Conservation (phyloP, 208 protist species). For the Phytomonas sp. region DNA sequence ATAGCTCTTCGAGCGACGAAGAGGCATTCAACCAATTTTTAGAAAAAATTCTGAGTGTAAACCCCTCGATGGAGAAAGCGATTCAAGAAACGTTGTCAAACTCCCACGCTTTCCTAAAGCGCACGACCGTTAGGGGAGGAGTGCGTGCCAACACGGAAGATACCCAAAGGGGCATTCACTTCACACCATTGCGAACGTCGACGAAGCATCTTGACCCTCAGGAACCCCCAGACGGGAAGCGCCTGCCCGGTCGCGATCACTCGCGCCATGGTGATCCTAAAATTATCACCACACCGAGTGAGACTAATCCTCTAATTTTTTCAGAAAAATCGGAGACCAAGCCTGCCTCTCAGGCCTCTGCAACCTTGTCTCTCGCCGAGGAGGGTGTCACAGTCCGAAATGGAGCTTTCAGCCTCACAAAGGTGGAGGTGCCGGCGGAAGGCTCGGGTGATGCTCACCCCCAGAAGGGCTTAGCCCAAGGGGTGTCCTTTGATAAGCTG, state of each 20-base stretch:
- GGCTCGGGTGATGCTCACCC: neutral
- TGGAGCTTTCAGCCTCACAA: too few relatives aligned
- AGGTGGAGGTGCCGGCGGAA: neutral
- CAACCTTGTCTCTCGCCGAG: too few relatives aligned
- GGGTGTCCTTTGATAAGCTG: slow-evolving; percentile 20
- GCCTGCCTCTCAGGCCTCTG: too few relatives aligned
- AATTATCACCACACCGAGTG: neutral
- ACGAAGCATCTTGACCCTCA: neutral
- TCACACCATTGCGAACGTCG: neutral
- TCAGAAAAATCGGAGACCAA: neutral
- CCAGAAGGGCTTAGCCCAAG: neutral
- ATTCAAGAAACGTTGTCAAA: neutral
- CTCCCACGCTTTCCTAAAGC: neutral
- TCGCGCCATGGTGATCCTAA: neutral
- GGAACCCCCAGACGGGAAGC: neutral
- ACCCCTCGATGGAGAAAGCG: neutral
- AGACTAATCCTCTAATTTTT: neutral
- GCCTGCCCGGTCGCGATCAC: neutral
- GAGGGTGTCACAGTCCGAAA: too few relatives aligned
- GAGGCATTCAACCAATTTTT: neutral
- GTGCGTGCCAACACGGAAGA: neutral
- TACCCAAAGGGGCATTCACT: neutral
- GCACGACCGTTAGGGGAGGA: neutral
- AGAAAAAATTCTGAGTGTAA: neutral
- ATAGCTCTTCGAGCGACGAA: neutral